phyloP scores from a whole-genome alignment of 345 rosid genomes.

The Camelina hispida region DNA sequence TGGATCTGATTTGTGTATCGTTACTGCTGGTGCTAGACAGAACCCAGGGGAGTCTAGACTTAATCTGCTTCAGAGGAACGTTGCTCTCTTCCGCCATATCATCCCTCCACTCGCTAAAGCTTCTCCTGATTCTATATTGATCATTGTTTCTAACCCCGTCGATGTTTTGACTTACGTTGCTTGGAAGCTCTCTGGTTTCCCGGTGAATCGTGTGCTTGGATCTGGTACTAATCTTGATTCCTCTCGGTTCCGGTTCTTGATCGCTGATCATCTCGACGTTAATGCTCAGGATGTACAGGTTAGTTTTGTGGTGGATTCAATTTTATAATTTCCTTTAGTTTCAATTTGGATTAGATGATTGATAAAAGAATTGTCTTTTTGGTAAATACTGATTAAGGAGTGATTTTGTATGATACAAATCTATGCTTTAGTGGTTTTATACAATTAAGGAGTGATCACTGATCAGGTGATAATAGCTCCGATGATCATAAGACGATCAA shows the following conservation, averaged over 20 bases:
- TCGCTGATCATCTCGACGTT: conserved; percentile 88
- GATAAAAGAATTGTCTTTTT: background rate
- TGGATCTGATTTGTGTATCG: conserved; percentile 91
- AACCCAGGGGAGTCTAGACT: conserved; percentile 82
- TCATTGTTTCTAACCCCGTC: conserved; percentile 92
- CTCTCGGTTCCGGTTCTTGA: conserved; percentile 82
- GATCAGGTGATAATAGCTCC: background rate
- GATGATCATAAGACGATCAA: conserved; percentile 10
- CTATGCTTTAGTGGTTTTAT: background rate
- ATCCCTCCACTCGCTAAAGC: conserved; percentile 76
- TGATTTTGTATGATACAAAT: background rate
- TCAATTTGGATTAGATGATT: no score
- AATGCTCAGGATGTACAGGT: conserved; percentile 99
- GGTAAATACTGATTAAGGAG: background rate
- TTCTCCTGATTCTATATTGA: conserved; percentile 75
- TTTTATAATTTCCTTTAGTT: no score
- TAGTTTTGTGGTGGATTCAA: background rate
- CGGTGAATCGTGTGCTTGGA: conserved; percentile 78
- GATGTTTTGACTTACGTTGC: conserved; percentile 83
- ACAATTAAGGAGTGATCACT: background rate
- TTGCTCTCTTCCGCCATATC: conserved; percentile 61
- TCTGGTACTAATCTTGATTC: conserved; percentile 94
- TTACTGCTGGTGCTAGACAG: conserved; percentile 93
- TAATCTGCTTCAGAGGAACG: conserved; percentile 82
- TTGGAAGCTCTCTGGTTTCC: conserved; percentile 90